Base-by-base conservation (phyloP, 129 eudicot genomes). In the Ambrosia trifida region DNA sequence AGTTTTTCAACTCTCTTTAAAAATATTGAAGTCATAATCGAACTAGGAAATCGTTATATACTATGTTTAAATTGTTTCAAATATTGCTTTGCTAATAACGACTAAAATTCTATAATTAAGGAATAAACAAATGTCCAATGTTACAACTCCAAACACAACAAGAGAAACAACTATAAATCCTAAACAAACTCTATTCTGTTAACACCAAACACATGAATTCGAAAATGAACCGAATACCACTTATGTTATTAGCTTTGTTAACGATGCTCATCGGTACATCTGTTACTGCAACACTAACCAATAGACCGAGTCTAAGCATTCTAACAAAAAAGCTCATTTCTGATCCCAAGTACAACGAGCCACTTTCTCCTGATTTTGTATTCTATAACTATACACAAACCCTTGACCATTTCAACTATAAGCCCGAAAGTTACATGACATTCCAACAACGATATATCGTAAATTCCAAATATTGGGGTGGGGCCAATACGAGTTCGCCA, bases 401-500 rank as follows among this genome's bases (percentile, higher is more conserved):
- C 2, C 32, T 78, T 16, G 82, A 71, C 47, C 82, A 78, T 38
- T 78, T 78, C 73, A 78, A 57, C 43, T 78, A 30, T 32, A 64
- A 72, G 30, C 58, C 60, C 0, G 73, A 72, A 78, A 78, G 82
- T 33, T 72, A 78, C 63, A 64, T 9, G n/a, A 78, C 78, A 11
- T 72, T 78, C 11, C 77, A 78, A 31, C 78, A 65, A 72, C 68
- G 82, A 6, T 78, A 78, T 72, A 24, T 78, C 0, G 24, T 78
- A 8, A 54, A 54, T 17, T 4, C 54, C 17, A 72, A 56, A 47
- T 40, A 54, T 12, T 72, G 78, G 78, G 78, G 52, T 7, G 74
- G 73, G 44, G 14, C 61, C 11, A 52, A 28, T 35, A 44, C 44
- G 11, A 78, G 50, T 30, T 70, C 82, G 3, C 82, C 77, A 10